These are phyloP conservation scores for Microglena sp. DNA, from an alignment of 139 green algal genomes.

Conservation along the genomic window DNA sequence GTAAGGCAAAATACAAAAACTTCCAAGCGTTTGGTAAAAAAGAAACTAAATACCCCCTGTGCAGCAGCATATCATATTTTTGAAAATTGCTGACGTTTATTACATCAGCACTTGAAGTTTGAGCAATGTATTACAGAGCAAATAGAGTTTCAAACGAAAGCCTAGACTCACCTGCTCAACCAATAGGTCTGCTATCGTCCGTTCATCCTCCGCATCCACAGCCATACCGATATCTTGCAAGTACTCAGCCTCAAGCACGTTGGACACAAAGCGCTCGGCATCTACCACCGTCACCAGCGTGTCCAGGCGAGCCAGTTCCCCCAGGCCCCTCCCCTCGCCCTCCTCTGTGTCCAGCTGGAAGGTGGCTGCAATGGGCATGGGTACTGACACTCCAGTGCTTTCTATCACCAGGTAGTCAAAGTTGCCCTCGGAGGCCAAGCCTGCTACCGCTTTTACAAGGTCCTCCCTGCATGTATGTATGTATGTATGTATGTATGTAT, in stretches of 20 bases:
- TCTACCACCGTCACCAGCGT: constrained; percentile 36
- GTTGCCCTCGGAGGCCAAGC: no score
- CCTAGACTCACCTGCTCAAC: constrained; percentile 43
- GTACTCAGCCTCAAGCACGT: constrained; percentile 29
- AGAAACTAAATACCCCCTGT: no score
- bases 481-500: no score
- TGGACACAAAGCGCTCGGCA: constrained; percentile 31
- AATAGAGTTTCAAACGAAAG: no score
- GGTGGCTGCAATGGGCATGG: constrained; percentile 53
- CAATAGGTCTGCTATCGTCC: constrained; percentile 48
- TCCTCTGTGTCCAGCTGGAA: constrained; percentile 29
- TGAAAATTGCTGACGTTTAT: no score
- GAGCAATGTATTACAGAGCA: no score
- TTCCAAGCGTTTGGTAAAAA: no score
- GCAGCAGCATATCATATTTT: no score
- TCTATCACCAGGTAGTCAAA: constrained; percentile 80
- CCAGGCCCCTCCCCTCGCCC: constrained; percentile 4
- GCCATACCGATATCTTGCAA: constrained; percentile 33
- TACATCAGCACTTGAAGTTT: no score
- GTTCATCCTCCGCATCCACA: constrained; percentile 45
- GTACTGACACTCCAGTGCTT: constrained; percentile 69
- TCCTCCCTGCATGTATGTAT: no score
- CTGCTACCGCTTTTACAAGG: no score
- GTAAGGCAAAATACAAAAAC: no score
- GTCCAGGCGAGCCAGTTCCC: constrained; percentile 27